Conservation (phyloP, 768 basidiomycete species). For the Tricholomella constricta region DNA sequence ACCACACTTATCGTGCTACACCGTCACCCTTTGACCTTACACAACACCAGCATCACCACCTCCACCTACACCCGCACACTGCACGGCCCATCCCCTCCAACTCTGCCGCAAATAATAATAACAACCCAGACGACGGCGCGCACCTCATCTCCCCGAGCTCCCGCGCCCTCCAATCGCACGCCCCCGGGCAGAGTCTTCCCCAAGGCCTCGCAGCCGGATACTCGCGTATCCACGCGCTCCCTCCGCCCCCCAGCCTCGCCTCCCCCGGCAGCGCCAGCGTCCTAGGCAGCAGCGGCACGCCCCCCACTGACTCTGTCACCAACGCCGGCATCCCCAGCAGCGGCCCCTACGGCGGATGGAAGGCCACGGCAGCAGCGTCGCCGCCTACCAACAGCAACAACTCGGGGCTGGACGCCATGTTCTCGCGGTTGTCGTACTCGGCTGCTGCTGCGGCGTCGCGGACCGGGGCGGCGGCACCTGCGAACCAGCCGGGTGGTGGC, state of each 20-base stretch:
- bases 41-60: constrained; percentile 33
- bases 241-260: constrained; percentile 39
- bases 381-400: constrained; percentile 12
- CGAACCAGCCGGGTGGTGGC: constrained; percentile 9
- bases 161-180: constrained; percentile 83
- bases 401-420: constrained; percentile 48
- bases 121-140: constrained; percentile 19
- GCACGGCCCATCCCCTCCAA: constrained; percentile 30
- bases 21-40: constrained; percentile 50
- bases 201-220: constrained; percentile 92
- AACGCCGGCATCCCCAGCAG: constrained; percentile 20
- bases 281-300: constrained; percentile 18
- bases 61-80: constrained; percentile 32
- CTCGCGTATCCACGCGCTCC: constrained; percentile 82
- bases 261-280: constrained; percentile 32
- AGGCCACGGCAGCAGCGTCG: constrained; percentile 17
- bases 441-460: constrained; percentile 33
- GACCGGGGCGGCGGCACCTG: constrained; percentile 11
- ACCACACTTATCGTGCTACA: constrained; percentile 42
- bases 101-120: too few species aligned
- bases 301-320: constrained; percentile 6
- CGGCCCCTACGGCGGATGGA: constrained; percentile 32
- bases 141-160: constrained; percentile 63
- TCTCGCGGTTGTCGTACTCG: constrained; percentile 59
- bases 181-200: constrained; percentile 88